These are phyloP conservation scores for Trypanosoma platydactyli DNA, from an alignment of 208 protist genomes.

Conservation along the genomic window DNA sequence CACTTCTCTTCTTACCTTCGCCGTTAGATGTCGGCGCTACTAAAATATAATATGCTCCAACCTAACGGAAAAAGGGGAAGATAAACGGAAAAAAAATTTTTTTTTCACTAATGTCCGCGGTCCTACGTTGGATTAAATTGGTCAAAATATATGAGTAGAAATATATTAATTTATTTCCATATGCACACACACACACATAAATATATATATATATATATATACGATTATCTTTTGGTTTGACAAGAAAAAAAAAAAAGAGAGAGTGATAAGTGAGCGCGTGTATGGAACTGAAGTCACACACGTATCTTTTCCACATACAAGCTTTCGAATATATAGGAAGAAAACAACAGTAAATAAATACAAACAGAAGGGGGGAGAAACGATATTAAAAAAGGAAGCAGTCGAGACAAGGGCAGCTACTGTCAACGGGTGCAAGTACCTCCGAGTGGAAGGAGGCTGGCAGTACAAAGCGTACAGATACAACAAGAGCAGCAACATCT, in stretches of 20 bases:
- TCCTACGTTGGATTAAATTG: too few species aligned
- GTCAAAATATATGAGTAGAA: too few species aligned
- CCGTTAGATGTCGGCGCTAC: not conserved
- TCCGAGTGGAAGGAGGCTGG: slow-evolving; percentile 10
- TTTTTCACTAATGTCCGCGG: not conserved
- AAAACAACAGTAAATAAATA: too few species aligned
- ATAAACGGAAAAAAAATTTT: slow-evolving; percentile 11
- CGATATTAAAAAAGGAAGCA: not conserved
- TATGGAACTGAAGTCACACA: too few species aligned
- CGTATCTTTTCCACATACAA: too few species aligned
- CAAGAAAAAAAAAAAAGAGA: too few species aligned
- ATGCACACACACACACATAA: not conserved
- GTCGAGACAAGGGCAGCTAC: not conserved
- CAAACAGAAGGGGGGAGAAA: not conserved
- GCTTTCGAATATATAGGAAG: too few species aligned
- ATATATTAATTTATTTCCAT: not conserved
- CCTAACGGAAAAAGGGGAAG: too few species aligned
- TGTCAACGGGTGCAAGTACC: not conserved
- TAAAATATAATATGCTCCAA: not conserved
- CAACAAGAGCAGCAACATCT: slow-evolving; percentile 7
- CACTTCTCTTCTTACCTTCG: not conserved
- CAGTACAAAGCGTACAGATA: slow-evolving; percentile 16
- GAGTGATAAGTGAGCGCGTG: too few species aligned
- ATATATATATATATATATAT: slow-evolving; percentile 7
- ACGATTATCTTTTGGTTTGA: not conserved